Percentiles rank a stretch among this genome's conserved stretches.
phyloP scores from a whole-genome alignment of 805 yeast genomes.

The Sugiyamaella marilandica region DNA sequence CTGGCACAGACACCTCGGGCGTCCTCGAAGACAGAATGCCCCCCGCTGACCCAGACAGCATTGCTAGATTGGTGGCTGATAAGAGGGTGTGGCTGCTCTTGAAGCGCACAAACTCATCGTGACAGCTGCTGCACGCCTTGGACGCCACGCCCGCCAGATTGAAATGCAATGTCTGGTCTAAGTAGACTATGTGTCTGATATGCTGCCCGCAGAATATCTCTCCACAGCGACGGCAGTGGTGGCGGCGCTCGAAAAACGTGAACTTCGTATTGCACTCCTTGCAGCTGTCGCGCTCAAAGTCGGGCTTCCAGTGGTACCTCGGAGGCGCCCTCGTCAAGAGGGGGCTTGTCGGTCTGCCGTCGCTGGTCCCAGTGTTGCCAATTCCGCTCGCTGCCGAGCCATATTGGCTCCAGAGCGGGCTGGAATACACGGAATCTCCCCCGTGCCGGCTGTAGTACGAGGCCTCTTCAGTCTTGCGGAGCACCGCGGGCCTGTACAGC shows the following conservation, averaged over 20 bases:
- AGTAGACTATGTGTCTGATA: slow-evolving; percentile 50
- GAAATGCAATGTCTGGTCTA: slow-evolving; percentile 45
- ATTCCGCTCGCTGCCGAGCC: background rate
- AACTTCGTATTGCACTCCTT: slow-evolving; percentile 62
- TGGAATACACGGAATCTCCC: background rate
- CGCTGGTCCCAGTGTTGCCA: background rate
- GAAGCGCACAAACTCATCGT: slow-evolving; percentile 43
- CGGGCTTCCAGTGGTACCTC: slow-evolving; percentile 50
- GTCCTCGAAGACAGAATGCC: background rate
- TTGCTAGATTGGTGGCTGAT: background rate
- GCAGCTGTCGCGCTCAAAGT: slow-evolving; percentile 60
- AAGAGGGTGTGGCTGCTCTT: background rate
- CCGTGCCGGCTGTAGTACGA: background rate
- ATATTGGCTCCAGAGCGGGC: background rate
- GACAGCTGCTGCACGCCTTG: slow-evolving; percentile 67
- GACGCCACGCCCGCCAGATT: slow-evolving; percentile 64
- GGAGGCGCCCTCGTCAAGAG: slow-evolving; percentile 25
- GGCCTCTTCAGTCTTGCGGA: slow-evolving; percentile 44
- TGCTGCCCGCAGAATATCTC: slow-evolving; percentile 72
- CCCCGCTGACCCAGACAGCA: background rate
- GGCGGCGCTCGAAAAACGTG: slow-evolving; percentile 73
- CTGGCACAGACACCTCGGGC: background rate
- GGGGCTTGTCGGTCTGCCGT: background rate
- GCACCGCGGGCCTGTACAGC: slow-evolving; percentile 84
- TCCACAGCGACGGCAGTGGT: slow-evolving; percentile 84